Base-by-base conservation (phyloP, 768 basidiomycete species). In the Termitomyces sp. region DNA sequence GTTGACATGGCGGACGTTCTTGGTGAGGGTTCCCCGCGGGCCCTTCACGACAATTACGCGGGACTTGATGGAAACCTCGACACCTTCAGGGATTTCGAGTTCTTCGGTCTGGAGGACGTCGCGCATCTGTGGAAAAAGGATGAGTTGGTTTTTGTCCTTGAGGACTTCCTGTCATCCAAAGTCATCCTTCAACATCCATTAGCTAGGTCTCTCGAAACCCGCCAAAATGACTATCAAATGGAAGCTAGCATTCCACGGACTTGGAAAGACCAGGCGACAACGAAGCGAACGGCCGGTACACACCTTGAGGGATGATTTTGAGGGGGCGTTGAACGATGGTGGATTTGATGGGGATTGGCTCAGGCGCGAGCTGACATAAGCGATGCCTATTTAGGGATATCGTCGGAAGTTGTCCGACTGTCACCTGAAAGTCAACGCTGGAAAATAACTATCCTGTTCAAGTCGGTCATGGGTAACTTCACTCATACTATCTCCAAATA, bases 81-180 rank as follows among this genome's bases (percentile, higher is more conserved):
- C 87, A 67, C 83, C 86, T 69, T 88, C 86, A 58, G 94, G 94
- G 66, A 96, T 84, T 44, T 85, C 83, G 77, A 95, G 86, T 73
- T 92, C 92, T 88, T 96, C 94, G 56, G 89, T 93, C 80, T 91
- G 82, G 80, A 91, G 84, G 70, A 94, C 82, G 85, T 93, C 91
- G 77, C 88, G 88, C 92, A 94, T 94, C 90, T 93, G 68, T 43
- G 61, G 66, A 62, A 64, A 59, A 57, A 26, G 6, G 32, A 59
- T 67, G 64, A 76, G 76, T 77, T 44, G 44, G 56, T 67, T 69
- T 70, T 71, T 75, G 77, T 70, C 78, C 68, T 66, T 53, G 33
- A 42, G 28, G 35, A 10, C 54, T 30, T 42, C 65, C 48, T 36
- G 58, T 58, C 72, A 79, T 79, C 78, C 78, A 73, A 63, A 59